These are phyloP conservation scores for Rhododendron mucronatum DNA, from an alignment of 148 eudicot genomes.

Conservation along the genomic window DNA sequence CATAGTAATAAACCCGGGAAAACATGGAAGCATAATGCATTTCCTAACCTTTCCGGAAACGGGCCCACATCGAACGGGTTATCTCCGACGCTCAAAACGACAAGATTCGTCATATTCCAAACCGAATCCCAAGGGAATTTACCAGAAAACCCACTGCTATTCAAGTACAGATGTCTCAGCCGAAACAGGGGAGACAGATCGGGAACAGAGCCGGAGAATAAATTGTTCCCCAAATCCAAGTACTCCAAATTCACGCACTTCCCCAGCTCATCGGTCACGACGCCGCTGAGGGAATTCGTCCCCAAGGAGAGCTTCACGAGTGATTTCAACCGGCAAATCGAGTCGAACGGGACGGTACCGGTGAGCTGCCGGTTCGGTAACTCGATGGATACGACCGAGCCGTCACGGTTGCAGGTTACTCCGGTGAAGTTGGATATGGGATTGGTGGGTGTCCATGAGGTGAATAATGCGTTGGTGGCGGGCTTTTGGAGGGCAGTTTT, in stretches of 20 bases:
- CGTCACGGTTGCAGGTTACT: conserved; percentile 33
- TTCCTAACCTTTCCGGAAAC: conserved; percentile 31
- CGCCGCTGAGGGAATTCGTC: conserved; percentile 40
- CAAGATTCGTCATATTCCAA: conserved; percentile 36
- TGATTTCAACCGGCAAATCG: conserved; percentile 48
- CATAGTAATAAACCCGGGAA: no score
- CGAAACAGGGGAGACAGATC: conserved; percentile 40
- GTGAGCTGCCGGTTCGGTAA: conserved; percentile 46
- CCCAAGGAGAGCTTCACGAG: conserved; percentile 65
- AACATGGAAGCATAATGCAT: background rate
- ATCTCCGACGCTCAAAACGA: conserved; percentile 61
- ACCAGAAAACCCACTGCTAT: conserved; percentile 57
- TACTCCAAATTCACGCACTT: conserved; percentile 44
- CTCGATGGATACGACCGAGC: conserved; percentile 43
- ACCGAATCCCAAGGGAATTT: conserved; percentile 70
- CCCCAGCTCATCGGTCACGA: conserved; percentile 20
- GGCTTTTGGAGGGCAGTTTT: conserved; percentile 34
- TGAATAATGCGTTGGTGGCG: conserved; percentile 24
- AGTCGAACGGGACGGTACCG: conserved; percentile 41
- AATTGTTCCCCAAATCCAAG: conserved; percentile 72
- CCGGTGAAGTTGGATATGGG: conserved; percentile 36
- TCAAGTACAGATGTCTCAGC: conserved; percentile 44
- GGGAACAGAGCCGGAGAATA: conserved; percentile 52
- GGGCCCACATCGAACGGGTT: conserved; percentile 44
- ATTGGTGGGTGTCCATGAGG: conserved; percentile 26